Evolutionary conservation across 495 filamentous ascomycete species (phyloP).

Genomic region (Neurospora sp.): DNA sequence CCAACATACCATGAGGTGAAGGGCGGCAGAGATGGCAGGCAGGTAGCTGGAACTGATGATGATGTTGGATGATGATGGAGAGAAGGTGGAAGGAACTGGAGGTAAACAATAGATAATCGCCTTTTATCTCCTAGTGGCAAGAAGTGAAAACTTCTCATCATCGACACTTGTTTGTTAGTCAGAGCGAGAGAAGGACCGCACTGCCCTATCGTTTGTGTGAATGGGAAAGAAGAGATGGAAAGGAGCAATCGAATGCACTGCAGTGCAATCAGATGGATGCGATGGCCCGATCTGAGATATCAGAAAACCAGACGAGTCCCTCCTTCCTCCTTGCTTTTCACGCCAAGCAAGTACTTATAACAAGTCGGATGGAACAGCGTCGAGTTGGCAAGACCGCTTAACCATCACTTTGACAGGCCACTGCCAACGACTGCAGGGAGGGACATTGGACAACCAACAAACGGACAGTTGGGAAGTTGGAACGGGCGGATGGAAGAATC

Average conservation of each 20-base stretch:
- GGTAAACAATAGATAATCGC: background rate
- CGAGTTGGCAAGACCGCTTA: background rate
- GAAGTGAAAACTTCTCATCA: background rate
- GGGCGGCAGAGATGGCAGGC: background rate
- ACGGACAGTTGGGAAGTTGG: background rate
- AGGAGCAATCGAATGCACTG: background rate
- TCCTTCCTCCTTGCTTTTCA: background rate
- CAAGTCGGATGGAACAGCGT: background rate
- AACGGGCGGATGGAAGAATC: background rate
- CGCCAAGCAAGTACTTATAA: background rate
- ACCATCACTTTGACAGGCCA: background rate
- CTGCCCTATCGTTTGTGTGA: background rate
- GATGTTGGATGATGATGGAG: background rate
- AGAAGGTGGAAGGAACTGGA: background rate
- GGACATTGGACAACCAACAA: background rate
- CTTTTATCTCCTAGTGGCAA: background rate
- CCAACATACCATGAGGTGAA: background rate
- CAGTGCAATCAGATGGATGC: background rate
- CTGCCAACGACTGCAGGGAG: background rate
- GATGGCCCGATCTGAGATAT: background rate
- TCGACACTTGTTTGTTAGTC: background rate
- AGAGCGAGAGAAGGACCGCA: background rate
- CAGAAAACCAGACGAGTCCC: background rate
- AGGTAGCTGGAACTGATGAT: background rate
- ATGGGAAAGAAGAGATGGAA: background rate